Conservation (phyloP, 2,329 filamentous ascomycete genomes). For the Acrodontium crateriforme region DNA sequence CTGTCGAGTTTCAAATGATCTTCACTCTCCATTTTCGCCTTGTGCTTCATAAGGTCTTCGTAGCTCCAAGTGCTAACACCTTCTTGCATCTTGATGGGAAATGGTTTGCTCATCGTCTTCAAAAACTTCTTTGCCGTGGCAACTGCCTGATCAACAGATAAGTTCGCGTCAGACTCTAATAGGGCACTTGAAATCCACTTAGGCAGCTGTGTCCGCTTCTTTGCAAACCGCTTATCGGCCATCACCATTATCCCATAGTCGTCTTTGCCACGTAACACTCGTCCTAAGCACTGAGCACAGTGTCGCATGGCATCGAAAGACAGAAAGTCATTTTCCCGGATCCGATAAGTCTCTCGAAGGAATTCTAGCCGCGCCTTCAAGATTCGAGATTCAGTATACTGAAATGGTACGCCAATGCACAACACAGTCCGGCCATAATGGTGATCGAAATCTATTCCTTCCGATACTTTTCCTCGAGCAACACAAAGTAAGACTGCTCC, state of each 20-base stretch:
- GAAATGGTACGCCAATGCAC: constrained; percentile 93
- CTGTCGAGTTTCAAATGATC: constrained; percentile 44
- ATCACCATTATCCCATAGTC: constrained; percentile 99
- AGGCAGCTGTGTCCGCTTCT: constrained; percentile 78
- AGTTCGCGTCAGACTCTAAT: constrained; percentile 69
- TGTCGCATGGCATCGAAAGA: constrained; percentile 99
- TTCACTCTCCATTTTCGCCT: constrained; percentile 42
- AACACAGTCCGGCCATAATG: constrained; percentile 93
- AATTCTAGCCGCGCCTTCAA: constrained; percentile 93
- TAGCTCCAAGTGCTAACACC: constrained; percentile 88
- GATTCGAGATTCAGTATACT: constrained; percentile 96
- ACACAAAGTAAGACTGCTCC: constrained; percentile 90
- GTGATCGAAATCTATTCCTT: constrained; percentile 98
- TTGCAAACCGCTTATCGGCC: constrained; percentile 83
- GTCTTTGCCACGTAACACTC: constrained; percentile 89
- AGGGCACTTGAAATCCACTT: constrained; percentile 94
- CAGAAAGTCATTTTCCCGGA: constrained; percentile 91
- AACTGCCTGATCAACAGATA: constrained; percentile 92
- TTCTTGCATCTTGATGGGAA: constrained; percentile 69
- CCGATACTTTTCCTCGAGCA: constrained; percentile 89
- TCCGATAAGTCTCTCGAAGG: constrained; percentile 90
- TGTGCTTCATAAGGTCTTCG: constrained; percentile 62
- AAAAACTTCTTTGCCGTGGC: constrained; percentile 81
- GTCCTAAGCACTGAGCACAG: constrained; percentile 87
- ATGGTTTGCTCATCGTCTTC: constrained; percentile 82